These are phyloP conservation scores for Calonectria henricotiae DNA, from an alignment of 2,329 filamentous ascomycete species.

Conservation along the genomic window DNA sequence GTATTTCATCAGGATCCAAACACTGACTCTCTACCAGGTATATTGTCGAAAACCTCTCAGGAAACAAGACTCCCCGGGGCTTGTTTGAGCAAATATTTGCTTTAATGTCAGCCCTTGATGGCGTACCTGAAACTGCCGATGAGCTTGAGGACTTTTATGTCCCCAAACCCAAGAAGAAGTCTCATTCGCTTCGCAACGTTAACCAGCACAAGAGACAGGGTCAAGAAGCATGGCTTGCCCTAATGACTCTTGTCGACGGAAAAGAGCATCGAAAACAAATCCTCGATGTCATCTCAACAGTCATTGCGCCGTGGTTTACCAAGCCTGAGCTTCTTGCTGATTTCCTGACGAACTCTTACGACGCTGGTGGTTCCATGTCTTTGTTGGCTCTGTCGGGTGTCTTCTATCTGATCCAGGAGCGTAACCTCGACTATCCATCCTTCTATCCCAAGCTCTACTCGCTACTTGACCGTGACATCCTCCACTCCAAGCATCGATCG, in stretches of 20 bases:
- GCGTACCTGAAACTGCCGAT: slow-evolving; percentile 77
- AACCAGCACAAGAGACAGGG: slow-evolving; percentile 83
- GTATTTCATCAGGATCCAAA: slow-evolving; percentile 14
- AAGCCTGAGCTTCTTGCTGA: slow-evolving; percentile 94
- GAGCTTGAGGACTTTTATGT: slow-evolving; percentile 81
- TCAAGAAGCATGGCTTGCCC: slow-evolving; percentile 88
- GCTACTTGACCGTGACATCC: slow-evolving; percentile 85
- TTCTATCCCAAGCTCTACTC: slow-evolving; percentile 97
- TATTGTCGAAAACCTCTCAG: slow-evolving; percentile 48
- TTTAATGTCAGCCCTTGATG: slow-evolving; percentile 78
- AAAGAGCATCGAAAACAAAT: slow-evolving; percentile 85
- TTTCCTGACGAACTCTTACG: slow-evolving; percentile 95
- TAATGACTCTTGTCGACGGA: slow-evolving; percentile 79
- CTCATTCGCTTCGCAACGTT: slow-evolving; percentile 77
- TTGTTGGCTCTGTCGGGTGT: slow-evolving; percentile 92
- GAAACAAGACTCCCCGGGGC: slow-evolving; percentile 43
- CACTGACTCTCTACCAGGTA: slow-evolving; percentile 47
- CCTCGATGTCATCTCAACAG: slow-evolving; percentile 81
- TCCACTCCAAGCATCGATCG: slow-evolving; percentile 95
- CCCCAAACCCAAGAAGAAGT: slow-evolving; percentile 76
- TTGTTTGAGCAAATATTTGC: slow-evolving; percentile 74
- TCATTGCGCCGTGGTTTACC: slow-evolving; percentile 90
- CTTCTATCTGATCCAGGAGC: slow-evolving; percentile 93
- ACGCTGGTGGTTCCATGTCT: slow-evolving; percentile 88
- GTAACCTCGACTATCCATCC: slow-evolving; percentile 94